Evolutionary conservation across 2,329 filamentous ascomycete genomes (phyloP), one percentile per base, ranked within the genome.

Genomic region (Diaporthe citrichinensis): DNA sequence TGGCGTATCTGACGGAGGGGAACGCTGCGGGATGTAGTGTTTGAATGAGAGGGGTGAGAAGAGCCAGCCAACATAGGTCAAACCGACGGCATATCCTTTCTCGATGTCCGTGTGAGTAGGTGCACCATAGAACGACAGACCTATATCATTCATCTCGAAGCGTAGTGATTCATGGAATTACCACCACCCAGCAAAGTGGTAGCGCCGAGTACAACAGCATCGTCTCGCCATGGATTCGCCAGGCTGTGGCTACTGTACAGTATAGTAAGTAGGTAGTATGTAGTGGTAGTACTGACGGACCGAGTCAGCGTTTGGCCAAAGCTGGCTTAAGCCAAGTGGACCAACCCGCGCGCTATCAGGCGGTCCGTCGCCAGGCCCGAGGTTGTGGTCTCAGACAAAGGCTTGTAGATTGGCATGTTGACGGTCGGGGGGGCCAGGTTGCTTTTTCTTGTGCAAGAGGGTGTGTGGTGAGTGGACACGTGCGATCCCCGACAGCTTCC

Each of bases 361-460:
- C 65, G 65, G 65, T 68, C 65, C 65, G 65, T 69, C n/a, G 67
- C 75, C 67, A 72, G 72, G 75, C 51, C 72, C 65, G 72, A 76
- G 58, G 41, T 55, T 46, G 51, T 44, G 72, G 72, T 74, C 72
- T 76, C 72, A 74, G 67, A 74, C 72, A 51, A 55, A 41, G 71
- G 72, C 67, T 72, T 55, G 67, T 72, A 59, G 72, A 72, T 55
- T 62, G 55, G 41, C 58, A 57, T 74, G 72, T 58, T 46, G 34
- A 46, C 57, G 28, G 74, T 46, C 65, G 46, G 62, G 65, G 65
- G 23, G 49, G 57, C 67, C 20, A 55, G 34, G 46, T 67, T 72
- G 67, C 71, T 73, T 73, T 65, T 65, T 41, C 55, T 55, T 46
- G n/a, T 25, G 34, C 34, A 71, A 49, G 57, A 71, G 67, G 36